Conservation (phyloP, 345 rosid genomes). For the Salix caprea region DNA sequence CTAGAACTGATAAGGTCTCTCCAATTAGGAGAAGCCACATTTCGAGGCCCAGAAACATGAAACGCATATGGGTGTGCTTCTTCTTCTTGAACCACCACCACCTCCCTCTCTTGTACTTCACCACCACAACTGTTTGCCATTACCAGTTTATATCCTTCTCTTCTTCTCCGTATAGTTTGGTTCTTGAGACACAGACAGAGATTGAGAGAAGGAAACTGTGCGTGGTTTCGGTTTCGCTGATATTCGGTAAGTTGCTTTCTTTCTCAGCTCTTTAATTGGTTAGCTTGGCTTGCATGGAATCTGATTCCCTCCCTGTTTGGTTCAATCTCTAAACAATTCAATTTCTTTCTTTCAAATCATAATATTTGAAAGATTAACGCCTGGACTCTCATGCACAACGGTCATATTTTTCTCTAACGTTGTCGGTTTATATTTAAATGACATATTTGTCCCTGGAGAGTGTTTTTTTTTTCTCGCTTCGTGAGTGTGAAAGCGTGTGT, state of each 20-base stretch:
- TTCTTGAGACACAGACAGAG: background rate
- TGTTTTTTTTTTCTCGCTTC: no score
- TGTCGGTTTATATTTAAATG: background rate
- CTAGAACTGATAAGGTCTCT: constrained; percentile 90
- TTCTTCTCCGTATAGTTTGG: background rate
- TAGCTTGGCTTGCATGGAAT: background rate
- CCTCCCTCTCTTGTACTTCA: background rate
- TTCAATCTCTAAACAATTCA: background rate
- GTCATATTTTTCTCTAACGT: background rate
- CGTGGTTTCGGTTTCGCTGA: background rate
- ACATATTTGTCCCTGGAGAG: background rate
- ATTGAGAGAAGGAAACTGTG: background rate
- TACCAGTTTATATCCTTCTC: background rate
- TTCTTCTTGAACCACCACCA: constrained; percentile 25
- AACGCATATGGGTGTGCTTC: constrained; percentile 85
- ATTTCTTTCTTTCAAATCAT: background rate
- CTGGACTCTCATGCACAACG: background rate
- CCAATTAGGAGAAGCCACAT: constrained; percentile 83
- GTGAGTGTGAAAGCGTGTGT: background rate
- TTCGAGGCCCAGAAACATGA: constrained; percentile 90
- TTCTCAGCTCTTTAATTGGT: background rate
- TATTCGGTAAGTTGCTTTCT: background rate
- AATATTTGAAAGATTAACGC: background rate
- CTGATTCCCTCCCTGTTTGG: background rate
- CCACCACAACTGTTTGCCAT: background rate